Conservation (phyloP, 2,329 filamentous ascomycete genomes). For the Talaromyces islandicus region DNA sequence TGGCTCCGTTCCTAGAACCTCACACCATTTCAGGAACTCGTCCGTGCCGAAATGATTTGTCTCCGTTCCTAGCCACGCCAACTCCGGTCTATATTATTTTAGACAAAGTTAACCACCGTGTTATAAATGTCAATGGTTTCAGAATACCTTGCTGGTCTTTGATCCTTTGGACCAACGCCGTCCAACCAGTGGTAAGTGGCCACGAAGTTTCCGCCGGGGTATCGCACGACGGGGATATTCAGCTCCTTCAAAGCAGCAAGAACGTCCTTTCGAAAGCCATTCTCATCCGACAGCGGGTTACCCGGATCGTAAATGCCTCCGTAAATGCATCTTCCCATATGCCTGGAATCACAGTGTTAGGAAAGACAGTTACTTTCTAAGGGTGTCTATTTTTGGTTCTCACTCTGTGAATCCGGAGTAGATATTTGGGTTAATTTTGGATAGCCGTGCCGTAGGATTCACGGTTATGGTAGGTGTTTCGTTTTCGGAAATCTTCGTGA, state of each 20-base stretch:
- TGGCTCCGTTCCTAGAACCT: conserved; percentile 66
- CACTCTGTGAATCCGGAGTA: conserved; percentile 83
- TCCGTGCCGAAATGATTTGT: conserved; percentile 77
- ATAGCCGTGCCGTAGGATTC: conserved; percentile 58
- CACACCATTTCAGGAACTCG: conserved; percentile 79
- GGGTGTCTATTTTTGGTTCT: conserved; percentile 19
- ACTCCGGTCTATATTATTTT: conserved; percentile 52
- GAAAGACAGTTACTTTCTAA: background rate
- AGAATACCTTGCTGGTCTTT: conserved; percentile 52
- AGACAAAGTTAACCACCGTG: background rate
- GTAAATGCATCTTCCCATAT: conserved; percentile 87
- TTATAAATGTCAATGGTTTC: background rate
- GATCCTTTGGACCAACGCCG: conserved; percentile 67
- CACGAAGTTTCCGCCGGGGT: conserved; percentile 78
- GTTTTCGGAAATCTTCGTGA: conserved; percentile 59
- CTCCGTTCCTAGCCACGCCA: conserved; percentile 74
- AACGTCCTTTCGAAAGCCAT: conserved; percentile 75
- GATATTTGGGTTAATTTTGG: conserved; percentile 71
- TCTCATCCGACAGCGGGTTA: conserved; percentile 64
- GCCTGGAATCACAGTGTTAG: conserved; percentile 42
- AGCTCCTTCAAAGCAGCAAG: conserved; percentile 67
- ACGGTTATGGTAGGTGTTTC: conserved; percentile 61
- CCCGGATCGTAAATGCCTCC: conserved; percentile 77
- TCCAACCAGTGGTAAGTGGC: conserved; percentile 84
- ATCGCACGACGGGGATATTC: conserved; percentile 69